phyloP scores from a whole-genome alignment of 2,329 filamentous ascomycete genomes.

The Raffaelea deltoideospora region DNA sequence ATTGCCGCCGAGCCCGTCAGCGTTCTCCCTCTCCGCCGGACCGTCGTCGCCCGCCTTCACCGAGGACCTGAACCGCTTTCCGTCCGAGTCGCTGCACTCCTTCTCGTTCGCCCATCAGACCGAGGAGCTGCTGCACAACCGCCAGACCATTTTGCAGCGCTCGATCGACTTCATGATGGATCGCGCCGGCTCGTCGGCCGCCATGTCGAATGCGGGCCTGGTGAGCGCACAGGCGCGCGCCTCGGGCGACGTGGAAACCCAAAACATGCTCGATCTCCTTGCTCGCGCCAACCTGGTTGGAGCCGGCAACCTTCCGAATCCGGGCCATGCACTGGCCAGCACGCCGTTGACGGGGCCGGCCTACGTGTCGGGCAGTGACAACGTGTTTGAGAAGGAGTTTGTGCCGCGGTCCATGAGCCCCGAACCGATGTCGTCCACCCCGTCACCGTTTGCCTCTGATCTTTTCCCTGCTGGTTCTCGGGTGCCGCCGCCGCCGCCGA shows the following conservation, averaged over 20 bases:
- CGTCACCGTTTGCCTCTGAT: conserved; percentile 1
- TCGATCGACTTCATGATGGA: conserved; percentile 96
- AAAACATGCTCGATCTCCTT: conserved; percentile 81
- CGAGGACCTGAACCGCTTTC: conserved; percentile 85
- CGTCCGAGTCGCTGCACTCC: conserved; percentile 89
- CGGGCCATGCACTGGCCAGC: conserved; percentile 13
- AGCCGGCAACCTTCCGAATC: conserved; percentile 42
- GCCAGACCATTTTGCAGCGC: conserved; percentile 83
- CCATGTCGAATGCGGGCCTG: conserved; percentile 55
- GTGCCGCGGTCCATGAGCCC: conserved; percentile 36
- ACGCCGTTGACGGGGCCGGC: conserved; percentile 74
- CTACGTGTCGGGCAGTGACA: conserved; percentile 52
- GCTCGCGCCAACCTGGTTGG: conserved; percentile 67
- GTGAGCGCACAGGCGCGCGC: conserved; percentile 71
- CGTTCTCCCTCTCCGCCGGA: conserved; percentile 31
- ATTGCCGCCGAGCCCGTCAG: conserved; percentile 30
- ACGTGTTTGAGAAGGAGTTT: conserved; percentile 78
- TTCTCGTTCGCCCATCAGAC: conserved; percentile 97
- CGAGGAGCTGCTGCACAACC: conserved; percentile 78
- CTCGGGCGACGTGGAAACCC: conserved; percentile 70
- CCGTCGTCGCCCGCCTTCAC: conserved; percentile 61
- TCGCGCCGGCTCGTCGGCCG: conserved; percentile 42
- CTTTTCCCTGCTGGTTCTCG: conserved; percentile 22
- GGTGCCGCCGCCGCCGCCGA: conserved; percentile 32
- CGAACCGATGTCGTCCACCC: conserved; percentile 20